Base-by-base conservation (phyloP, 2,329 filamentous ascomycete species). In the Botryosphaeria dothidea region DNA sequence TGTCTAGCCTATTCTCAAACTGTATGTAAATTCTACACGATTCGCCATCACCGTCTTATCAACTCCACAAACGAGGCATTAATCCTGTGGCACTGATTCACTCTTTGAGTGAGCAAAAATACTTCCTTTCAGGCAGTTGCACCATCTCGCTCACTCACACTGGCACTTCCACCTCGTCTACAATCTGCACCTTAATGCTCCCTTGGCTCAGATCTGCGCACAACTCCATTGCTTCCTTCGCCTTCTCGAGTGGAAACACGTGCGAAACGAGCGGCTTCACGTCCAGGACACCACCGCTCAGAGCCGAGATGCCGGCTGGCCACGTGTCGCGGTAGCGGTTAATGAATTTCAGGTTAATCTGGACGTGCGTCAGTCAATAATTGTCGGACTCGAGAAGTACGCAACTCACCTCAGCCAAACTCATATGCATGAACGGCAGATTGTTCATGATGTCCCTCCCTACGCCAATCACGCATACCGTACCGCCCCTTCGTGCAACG, bases 261-360 rank as follows among this genome's bases (percentile, higher is more conserved):
- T 91, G 88, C 11, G 88, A 87, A 3, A 91, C 84, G 19, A 90
- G 75, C 56, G 82, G 83, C 71, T 87, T 87, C 21, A 90, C 77
- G 71, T 90, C 83, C 8, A 91, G 72, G 1, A 90, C 80, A 0
- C 84, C 84, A 3, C 86, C 85, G 45, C 81, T 82, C 29, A 91
- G 71, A 54, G 85, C 86, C 6, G 84, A 80, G 36, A 91, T 88
- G 0, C 86, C 89, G 0, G 85, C 83, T 0, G 88, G 88, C 88
- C 89, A 91, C 0, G 88, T 90, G 70, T 91, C 87, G 45, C 84
- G 81, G 72, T 91, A 91, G 7, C 89, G 82, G 73, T 91, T 90
- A 72, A 90, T 91, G 76, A 91, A 91, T 41, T 84, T 85, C 27
- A 91, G 79, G 69, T 90, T 82, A 68, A 91, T 89, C 85, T 87